Conservation (phyloP, 768 basidiomycete species). For the Tricholoma bakamatsutake region DNA sequence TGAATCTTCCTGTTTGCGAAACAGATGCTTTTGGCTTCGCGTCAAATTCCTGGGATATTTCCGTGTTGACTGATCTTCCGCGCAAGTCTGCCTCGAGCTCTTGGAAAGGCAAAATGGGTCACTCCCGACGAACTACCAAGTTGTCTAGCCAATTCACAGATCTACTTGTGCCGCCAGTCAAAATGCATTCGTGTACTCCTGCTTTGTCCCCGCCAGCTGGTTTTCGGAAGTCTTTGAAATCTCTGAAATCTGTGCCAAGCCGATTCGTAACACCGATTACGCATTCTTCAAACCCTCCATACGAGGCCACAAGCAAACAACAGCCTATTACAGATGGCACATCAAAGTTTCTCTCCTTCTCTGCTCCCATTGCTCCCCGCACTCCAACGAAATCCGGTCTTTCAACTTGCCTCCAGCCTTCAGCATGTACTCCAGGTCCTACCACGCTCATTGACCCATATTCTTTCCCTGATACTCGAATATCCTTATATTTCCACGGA, state of each 20-base stretch:
- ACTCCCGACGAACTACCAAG: neutral
- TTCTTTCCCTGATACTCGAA: neutral
- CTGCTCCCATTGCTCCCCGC: neutral
- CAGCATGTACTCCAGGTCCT: neutral
- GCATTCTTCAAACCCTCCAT: neutral
- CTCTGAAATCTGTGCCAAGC: neutral
- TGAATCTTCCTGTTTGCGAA: conserved; percentile 3
- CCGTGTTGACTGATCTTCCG: neutral
- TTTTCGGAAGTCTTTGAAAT: neutral
- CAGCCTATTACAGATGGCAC: neutral
- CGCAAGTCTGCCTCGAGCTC: neutral
- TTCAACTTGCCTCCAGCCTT: neutral
- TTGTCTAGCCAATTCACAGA: neutral
- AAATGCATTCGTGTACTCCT: neutral
- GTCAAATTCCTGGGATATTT: neutral
- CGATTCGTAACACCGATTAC: neutral
- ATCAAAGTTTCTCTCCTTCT: neutral
- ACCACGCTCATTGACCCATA: neutral
- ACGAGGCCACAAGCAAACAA: neutral
- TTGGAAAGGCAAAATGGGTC: neutral
- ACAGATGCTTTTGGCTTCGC: neutral
- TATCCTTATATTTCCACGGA: conserved; percentile 33
- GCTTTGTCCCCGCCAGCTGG: neutral
- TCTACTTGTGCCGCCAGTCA: neutral
- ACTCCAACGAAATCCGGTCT: neutral